These are phyloP conservation scores for Sclerotinia spermophila DNA, from an alignment of 2,329 filamentous ascomycete genomes.

Conservation along the genomic window DNA sequence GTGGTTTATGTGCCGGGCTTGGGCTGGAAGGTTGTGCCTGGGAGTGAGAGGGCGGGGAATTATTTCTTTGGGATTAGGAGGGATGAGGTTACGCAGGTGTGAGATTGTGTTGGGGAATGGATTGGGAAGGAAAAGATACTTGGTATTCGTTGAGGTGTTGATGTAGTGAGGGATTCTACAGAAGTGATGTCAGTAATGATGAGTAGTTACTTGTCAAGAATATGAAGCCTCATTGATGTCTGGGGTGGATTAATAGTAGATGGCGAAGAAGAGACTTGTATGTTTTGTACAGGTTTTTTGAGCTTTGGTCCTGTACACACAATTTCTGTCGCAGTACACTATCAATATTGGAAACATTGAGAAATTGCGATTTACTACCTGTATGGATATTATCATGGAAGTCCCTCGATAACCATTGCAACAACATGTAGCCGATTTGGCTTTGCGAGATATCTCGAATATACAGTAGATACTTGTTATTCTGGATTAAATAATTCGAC, in stretches of 20 bases:
- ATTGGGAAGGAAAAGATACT: neutral
- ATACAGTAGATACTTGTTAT: too few species aligned
- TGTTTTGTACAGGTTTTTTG: neutral
- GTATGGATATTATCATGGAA: neutral
- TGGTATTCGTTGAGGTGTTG: neutral
- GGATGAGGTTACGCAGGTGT: conserved; percentile 29
- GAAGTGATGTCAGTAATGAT: neutral
- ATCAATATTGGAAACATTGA: neutral
- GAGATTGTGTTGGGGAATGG: neutral
- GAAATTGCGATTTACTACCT: neutral
- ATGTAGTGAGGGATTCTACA: neutral
- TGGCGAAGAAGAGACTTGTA: neutral
- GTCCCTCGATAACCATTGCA: neutral
- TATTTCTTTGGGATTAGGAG: conserved; percentile 89
- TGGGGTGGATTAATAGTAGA: neutral
- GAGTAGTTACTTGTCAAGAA: neutral
- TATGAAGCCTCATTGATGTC: neutral
- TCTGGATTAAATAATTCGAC: too few species aligned
- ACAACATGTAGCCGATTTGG: neutral
- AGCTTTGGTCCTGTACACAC: neutral
- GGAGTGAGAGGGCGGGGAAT: conserved; percentile 84
- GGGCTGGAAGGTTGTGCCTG: conserved; percentile 80
- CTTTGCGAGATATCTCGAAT: neutral
- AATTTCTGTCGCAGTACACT: neutral
- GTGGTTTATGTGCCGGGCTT: conserved; percentile 87